These are phyloP conservation scores for Trypanosoma theileri DNA, from an alignment of 208 protist species.

Conservation along the genomic window DNA sequence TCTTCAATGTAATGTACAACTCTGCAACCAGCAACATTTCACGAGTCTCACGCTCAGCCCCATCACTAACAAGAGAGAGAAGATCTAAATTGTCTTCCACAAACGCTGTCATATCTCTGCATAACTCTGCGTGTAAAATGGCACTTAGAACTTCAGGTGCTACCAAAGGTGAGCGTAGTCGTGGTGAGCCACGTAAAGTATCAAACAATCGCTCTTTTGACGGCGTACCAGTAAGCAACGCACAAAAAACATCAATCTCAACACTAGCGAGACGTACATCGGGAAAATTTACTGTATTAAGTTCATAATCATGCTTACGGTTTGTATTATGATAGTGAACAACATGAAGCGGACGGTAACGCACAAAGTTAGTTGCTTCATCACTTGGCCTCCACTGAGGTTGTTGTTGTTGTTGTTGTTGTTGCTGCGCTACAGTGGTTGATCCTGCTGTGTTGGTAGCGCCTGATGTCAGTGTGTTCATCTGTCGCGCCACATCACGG, in stretches of 20 bases:
- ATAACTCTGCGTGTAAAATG: slow-evolving; percentile 65
- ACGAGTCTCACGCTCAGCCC: slow-evolving; percentile 27
- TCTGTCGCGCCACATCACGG: slow-evolving; percentile 42
- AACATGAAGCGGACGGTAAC: slow-evolving; percentile 56
- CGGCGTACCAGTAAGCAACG: slow-evolving; percentile 37
- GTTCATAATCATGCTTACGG: slow-evolving; percentile 23
- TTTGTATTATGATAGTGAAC: slow-evolving; percentile 18
- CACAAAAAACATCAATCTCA: slow-evolving; percentile 61
- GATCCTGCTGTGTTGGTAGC: no score
- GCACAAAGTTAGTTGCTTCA: slow-evolving; percentile 39
- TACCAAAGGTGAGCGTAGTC: slow-evolving; percentile 35
- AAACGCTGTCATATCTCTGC: slow-evolving; percentile 31
- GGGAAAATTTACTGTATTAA: slow-evolving; percentile 33
- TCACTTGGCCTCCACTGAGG: slow-evolving; percentile 14
- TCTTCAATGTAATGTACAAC: slow-evolving; percentile 45
- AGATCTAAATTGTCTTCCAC: slow-evolving; percentile 62
- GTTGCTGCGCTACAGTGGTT: no score
- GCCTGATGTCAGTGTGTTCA: not conserved
- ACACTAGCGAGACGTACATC: slow-evolving; percentile 49
- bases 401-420: slow-evolving; percentile 12
- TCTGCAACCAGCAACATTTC: slow-evolving; percentile 58
- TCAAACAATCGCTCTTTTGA: slow-evolving; percentile 54
- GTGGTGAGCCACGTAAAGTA: slow-evolving; percentile 40
- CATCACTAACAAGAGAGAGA: slow-evolving; percentile 63
- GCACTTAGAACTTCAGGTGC: slow-evolving; percentile 69